Evolutionary conservation across 768 basidiomycete genomes (phyloP).

Genomic region (Antrodiella citrinella): DNA sequence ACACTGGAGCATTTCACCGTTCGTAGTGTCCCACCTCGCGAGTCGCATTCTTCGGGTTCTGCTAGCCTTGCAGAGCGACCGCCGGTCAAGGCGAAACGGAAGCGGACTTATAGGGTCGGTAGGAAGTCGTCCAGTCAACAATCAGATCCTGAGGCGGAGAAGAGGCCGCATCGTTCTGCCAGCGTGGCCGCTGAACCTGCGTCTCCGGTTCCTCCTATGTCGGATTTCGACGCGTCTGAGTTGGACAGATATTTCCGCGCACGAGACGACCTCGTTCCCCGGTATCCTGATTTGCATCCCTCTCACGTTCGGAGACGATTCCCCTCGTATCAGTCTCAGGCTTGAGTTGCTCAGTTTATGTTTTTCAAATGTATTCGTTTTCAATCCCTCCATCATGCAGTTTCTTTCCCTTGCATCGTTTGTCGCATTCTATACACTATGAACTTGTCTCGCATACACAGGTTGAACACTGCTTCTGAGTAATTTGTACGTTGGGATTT

Average conservation of each 20-base stretch:
- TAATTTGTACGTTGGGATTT: no score
- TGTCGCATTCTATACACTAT: no score
- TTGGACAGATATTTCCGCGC: slow-evolving; percentile 68
- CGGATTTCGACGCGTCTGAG: slow-evolving; percentile 61
- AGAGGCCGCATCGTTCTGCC: background rate
- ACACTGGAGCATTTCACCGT: slow-evolving; percentile 89
- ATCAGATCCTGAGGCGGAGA: background rate
- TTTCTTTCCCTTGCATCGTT: background rate
- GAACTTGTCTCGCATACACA: no score
- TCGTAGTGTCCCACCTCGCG: slow-evolving; percentile 71
- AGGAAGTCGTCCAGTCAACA: slow-evolving; percentile 16
- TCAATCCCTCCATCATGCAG: no score
- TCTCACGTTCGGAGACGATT: slow-evolving; percentile 14
- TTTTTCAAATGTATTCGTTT: background rate
- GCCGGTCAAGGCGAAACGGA: slow-evolving; percentile 67
- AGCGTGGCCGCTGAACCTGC: slow-evolving; percentile 8
- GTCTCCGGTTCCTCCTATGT: slow-evolving; percentile 30
- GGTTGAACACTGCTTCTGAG: no score
- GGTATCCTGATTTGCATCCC: slow-evolving; percentile 19
- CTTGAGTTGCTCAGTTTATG: background rate
- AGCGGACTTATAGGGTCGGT: slow-evolving; percentile 62
- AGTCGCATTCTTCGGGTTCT: slow-evolving; percentile 25
- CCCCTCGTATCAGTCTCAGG: slow-evolving; percentile 1
- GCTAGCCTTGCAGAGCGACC: slow-evolving; percentile 35
- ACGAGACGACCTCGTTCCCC: slow-evolving; percentile 22